These are phyloP conservation scores for Penicillium aurantiogriseum DNA, from an alignment of 2,329 filamentous ascomycete species.

Conservation along the genomic window DNA sequence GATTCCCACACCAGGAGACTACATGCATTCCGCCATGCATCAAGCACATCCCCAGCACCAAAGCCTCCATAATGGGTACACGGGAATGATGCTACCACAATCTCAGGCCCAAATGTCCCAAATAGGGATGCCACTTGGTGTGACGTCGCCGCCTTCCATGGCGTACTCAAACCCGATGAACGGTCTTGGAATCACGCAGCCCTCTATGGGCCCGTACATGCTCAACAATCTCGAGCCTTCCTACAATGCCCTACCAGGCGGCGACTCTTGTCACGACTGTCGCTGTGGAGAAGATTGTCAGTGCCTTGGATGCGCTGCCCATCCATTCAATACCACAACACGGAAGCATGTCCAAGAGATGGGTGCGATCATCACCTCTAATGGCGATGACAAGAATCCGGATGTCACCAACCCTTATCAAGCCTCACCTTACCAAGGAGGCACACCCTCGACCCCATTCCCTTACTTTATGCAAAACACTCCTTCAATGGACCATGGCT, in stretches of 20 bases:
- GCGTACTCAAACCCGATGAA: slow-evolving; percentile 17
- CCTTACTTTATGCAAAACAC: slow-evolving; percentile 20
- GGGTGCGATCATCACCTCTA: slow-evolving; percentile 42
- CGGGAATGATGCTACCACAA: neutral
- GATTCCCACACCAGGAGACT: slow-evolving; percentile 13
- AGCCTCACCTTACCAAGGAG: slow-evolving; percentile 20
- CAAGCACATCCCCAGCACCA: neutral
- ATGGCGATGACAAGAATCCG: slow-evolving; percentile 28
- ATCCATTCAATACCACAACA: slow-evolving; percentile 49
- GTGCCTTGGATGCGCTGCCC: slow-evolving; percentile 47
- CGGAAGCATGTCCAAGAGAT: slow-evolving; percentile 48
- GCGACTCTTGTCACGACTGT: slow-evolving; percentile 37
- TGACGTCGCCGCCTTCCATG: slow-evolving; percentile 10
- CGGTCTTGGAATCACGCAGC: slow-evolving; percentile 18
- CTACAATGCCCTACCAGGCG: slow-evolving; percentile 6
- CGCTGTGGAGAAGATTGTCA: slow-evolving; percentile 47
- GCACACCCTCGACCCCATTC: slow-evolving; percentile 14
- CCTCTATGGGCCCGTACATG: slow-evolving; percentile 16
- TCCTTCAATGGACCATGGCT: slow-evolving; percentile 14
- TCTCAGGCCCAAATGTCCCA: neutral
- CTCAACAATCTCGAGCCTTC: slow-evolving; percentile 12
- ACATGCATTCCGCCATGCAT: slow-evolving; percentile 10
- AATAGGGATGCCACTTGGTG: slow-evolving; percentile 5
- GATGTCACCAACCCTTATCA: slow-evolving; percentile 24
- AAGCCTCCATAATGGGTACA: neutral